A percentile compares a stretch with the other conserved stretches of the same genome.
phyloP scores from a whole-genome alignment of 2,329 filamentous ascomycete genomes.

The Nemania abortiva region DNA sequence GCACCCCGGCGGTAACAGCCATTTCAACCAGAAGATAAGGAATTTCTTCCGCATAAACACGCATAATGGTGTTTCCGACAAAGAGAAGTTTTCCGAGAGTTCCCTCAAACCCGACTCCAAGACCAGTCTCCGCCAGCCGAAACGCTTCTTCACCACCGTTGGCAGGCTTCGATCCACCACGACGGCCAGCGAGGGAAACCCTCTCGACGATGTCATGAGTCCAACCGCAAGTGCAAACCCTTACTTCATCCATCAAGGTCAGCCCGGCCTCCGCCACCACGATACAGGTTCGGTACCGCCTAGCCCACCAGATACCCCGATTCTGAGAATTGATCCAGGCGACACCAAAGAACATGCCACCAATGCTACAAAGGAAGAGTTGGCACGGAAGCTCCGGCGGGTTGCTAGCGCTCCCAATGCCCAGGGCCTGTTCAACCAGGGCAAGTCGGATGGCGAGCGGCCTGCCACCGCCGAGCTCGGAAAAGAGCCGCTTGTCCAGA shows the following conservation, averaged over 20 bases:
- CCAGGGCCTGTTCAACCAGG: slow-evolving; percentile 82
- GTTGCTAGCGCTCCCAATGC: slow-evolving; percentile 98
- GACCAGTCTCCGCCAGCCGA: slow-evolving; percentile 81
- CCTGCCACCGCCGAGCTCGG: slow-evolving; percentile 88
- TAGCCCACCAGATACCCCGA: slow-evolving; percentile 90
- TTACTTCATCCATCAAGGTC: slow-evolving; percentile 96
- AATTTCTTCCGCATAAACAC: slow-evolving; percentile 78
- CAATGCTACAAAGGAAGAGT: slow-evolving; percentile 88
- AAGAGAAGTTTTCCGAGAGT: slow-evolving; percentile 51
- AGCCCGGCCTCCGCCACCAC: slow-evolving; percentile 91
- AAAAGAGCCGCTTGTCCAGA: slow-evolving; percentile 79
- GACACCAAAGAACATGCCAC: slow-evolving; percentile 75
- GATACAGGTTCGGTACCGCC: slow-evolving; percentile 94
- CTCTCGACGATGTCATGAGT: slow-evolving; percentile 87
- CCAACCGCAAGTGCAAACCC: slow-evolving; percentile 96
- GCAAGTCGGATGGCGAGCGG: slow-evolving; percentile 70
- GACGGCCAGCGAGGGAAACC: slow-evolving; percentile 91
- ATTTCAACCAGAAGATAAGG: slow-evolving; percentile 76
- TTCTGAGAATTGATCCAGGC: slow-evolving; percentile 77
- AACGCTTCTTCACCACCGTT: slow-evolving; percentile 88
- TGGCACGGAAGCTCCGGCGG: slow-evolving; percentile 90
- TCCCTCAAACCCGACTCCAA: slow-evolving; percentile 69
- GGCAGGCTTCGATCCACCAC: slow-evolving; percentile 90
- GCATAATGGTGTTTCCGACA: slow-evolving; percentile 55
- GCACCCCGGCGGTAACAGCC: slow-evolving; percentile 64